Conservation (phyloP, 2,329 filamentous ascomycete genomes). For the Ilyonectria destructans region DNA sequence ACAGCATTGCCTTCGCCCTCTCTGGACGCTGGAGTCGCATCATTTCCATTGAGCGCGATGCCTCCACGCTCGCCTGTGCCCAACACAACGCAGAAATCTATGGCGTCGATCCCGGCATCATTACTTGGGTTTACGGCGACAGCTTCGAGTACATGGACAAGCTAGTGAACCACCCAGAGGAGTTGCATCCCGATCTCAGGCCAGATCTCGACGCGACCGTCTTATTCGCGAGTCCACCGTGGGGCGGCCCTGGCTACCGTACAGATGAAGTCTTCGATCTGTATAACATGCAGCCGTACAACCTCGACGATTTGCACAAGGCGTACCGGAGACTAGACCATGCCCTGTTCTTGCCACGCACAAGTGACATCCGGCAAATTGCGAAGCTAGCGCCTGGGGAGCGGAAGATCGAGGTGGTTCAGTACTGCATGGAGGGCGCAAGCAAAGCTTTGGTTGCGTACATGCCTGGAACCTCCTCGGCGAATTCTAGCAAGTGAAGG, state of each 20-base stretch:
- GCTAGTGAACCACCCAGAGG: conserved; percentile 55
- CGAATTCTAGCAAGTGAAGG: conserved; percentile 25
- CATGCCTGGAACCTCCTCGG: conserved; percentile 59
- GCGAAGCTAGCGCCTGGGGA: conserved; percentile 69
- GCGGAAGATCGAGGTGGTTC: conserved; percentile 80
- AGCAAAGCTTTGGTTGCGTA: conserved; percentile 87
- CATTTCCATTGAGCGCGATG: conserved; percentile 90
- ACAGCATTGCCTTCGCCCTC: conserved; percentile 93
- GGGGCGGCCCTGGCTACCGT: conserved; percentile 72
- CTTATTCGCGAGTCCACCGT: conserved; percentile 73
- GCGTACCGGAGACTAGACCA: conserved; percentile 74
- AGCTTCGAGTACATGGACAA: conserved; percentile 82
- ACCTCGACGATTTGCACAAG: conserved; percentile 73
- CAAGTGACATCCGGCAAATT: conserved; percentile 86
- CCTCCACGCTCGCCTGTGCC: conserved; percentile 86
- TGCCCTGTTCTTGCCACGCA: conserved; percentile 89
- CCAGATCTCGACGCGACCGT: conserved; percentile 61
- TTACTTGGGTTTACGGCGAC: conserved; percentile 91
- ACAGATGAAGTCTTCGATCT: conserved; percentile 84
- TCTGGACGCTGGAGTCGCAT: conserved; percentile 85
- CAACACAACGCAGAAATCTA: conserved; percentile 93
- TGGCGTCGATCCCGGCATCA: conserved; percentile 78
- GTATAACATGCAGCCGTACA: conserved; percentile 90
- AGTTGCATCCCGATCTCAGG: conserved; percentile 58
- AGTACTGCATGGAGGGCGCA: conserved; percentile 92